Conservation (phyloP, 495 filamentous ascomycete genomes). For the Hypoxylon fragiforme region DNA sequence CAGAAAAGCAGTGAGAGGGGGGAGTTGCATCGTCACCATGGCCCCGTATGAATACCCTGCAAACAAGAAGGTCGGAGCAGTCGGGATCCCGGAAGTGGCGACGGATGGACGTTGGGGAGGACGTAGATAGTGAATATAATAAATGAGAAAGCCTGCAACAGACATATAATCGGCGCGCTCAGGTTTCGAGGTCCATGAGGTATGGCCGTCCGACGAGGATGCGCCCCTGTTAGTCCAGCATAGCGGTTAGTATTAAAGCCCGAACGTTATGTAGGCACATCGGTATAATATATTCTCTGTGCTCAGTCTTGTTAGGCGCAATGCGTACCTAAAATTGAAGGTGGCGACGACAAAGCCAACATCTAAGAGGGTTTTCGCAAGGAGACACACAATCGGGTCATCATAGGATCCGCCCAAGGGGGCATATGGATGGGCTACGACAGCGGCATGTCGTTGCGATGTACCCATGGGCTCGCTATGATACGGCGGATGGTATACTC, state of each 20-base stretch:
- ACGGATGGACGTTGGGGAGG: slow-evolving; percentile 12
- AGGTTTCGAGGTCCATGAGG: slow-evolving; percentile 81
- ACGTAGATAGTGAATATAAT: slow-evolving; percentile 63
- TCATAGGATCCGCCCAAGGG: slow-evolving; percentile 84
- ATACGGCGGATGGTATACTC: slow-evolving; percentile 71
- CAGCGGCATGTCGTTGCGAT: slow-evolving; percentile 61
- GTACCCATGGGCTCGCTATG: slow-evolving; percentile 33
- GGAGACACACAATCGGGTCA: slow-evolving; percentile 70
- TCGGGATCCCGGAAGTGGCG: not conserved
- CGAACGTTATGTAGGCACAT: too few relatives aligned
- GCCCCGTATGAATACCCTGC: slow-evolving; percentile 94
- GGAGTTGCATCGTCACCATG: slow-evolving; percentile 74
- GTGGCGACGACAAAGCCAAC: slow-evolving; percentile 77
- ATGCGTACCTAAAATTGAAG: slow-evolving; percentile 84
- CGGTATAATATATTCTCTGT: not conserved
- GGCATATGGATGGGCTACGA: slow-evolving; percentile 91
- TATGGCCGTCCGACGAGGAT: slow-evolving; percentile 70
- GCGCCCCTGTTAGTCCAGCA: slow-evolving; percentile 66
- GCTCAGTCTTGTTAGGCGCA: not conserved
- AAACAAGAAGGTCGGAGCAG: slow-evolving; percentile 53
- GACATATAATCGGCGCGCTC: slow-evolving; percentile 82
- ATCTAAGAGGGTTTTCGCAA: slow-evolving; percentile 64
- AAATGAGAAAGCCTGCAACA: slow-evolving; percentile 72
- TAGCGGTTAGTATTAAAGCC: slow-evolving; percentile 3
- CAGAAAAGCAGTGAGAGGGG: slow-evolving; percentile 60